phyloP scores from a whole-genome alignment of 805 yeast species.

The Ogataea philodendri region DNA sequence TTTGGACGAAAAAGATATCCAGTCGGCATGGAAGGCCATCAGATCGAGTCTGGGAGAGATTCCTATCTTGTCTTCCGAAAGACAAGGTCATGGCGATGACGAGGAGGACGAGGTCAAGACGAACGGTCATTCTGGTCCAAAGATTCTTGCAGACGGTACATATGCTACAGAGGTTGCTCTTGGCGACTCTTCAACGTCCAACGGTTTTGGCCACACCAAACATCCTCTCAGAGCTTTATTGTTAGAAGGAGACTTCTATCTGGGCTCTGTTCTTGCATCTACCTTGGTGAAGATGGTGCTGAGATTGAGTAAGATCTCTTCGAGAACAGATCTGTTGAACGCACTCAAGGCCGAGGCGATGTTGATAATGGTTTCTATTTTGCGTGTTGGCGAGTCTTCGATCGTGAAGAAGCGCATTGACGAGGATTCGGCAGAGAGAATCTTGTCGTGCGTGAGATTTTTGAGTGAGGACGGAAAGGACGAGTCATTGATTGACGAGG shows the following conservation, averaged over 20 bases:
- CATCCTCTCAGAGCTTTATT: constrained; percentile 82
- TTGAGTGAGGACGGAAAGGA: constrained; percentile 63
- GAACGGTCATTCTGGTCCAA: constrained; percentile 57
- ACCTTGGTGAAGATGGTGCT: constrained; percentile 86
- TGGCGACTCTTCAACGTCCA: constrained; percentile 41
- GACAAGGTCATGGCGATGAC: constrained; percentile 35
- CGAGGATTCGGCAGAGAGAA: constrained; percentile 96
- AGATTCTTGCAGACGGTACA: constrained; percentile 96
- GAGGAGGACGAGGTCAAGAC: constrained; percentile 30
- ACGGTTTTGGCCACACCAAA: constrained; percentile 33
- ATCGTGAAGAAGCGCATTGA: constrained; percentile 75
- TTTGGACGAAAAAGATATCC: constrained; percentile 64
- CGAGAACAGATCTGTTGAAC: constrained; percentile 56
- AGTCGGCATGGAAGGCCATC: constrained; percentile 82
- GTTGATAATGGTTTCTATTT: constrained; percentile 84
- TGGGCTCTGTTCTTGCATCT: constrained; percentile 83
- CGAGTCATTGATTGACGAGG: constrained; percentile 49
- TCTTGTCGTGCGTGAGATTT: constrained; percentile 79
- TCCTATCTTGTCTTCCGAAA: constrained; percentile 79
- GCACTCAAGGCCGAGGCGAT: constrained; percentile 94
- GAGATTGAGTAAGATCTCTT: constrained; percentile 60
- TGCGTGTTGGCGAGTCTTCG: constrained; percentile 80
- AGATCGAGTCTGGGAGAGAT: constrained; percentile 85
- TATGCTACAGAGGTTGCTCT: constrained; percentile 92
- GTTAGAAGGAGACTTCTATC: constrained; percentile 84